Percentiles rank a stretch among this genome's conserved stretches.
Evolutionary conservation across 2,329 filamentous ascomycete genomes (phyloP).

Genomic region (Penicillium sp.): DNA sequence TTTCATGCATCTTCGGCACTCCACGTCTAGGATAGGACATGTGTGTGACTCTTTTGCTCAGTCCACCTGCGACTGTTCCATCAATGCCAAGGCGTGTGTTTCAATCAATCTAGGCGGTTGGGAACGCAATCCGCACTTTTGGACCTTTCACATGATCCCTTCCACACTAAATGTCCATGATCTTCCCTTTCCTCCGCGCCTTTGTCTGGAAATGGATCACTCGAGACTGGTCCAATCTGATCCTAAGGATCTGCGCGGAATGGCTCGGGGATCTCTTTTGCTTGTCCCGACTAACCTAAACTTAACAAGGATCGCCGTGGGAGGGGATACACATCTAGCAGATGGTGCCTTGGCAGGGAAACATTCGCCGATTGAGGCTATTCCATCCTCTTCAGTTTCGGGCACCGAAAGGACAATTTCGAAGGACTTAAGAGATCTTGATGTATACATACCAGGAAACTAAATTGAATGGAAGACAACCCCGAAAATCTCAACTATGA

Average conservation of each 20-base stretch:
- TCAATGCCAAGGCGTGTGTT: background rate
- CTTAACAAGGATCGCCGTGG: conserved; percentile 1
- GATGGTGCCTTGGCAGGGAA: conserved; percentile 3
- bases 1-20: conserved; percentile 6
- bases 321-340: background rate
- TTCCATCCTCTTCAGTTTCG: background rate
- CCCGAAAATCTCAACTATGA: background rate
- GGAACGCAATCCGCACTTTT: conserved; percentile 2
- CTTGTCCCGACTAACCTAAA: conserved; percentile 4
- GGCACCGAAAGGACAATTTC: background rate
- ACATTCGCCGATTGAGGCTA: background rate
- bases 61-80: background rate
- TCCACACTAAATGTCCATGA: background rate
- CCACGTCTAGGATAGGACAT: background rate
- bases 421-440: background rate
- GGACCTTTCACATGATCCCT: conserved; percentile 7
- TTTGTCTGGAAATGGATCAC: background rate
- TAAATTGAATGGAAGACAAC: background rate
- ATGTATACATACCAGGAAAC: background rate
- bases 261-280: conserved; percentile 5
- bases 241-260: background rate
- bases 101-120: conserved; percentile 2
- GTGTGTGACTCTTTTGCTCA: background rate
- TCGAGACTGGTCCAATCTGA: conserved; percentile 5
- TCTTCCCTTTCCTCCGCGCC: background rate